phyloP scores from a whole-genome alignment of 768 basidiomycete genomes.

The Psilocybe sp. region DNA sequence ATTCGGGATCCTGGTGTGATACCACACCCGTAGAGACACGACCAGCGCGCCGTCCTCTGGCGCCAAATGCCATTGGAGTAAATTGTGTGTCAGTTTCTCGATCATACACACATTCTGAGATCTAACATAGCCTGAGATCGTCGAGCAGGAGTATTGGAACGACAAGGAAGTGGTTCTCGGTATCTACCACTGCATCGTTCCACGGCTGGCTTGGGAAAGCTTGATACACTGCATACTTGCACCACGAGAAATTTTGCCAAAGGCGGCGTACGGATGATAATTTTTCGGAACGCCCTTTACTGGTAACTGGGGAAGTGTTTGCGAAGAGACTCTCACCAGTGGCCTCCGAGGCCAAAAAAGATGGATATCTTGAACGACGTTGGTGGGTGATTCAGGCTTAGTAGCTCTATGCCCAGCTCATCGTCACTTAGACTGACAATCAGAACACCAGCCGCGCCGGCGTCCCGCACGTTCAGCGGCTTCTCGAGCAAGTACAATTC shows the following conservation, averaged over 20 bases:
- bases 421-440: conserved; percentile 71
- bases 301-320: too few relatives aligned
- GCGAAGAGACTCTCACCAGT: too few relatives aligned
- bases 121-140: conserved; percentile 14
- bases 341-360: too few relatives aligned
- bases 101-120: not conserved
- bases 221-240: too few relatives aligned
- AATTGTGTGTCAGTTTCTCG: not conserved
- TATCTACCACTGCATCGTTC: conserved; percentile 57
- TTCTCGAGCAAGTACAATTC: conserved; percentile 93
- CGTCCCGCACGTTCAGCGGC: conserved; percentile 60
- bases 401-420: conserved; percentile 50
- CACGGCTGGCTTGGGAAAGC: too few relatives aligned
- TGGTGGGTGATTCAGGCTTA: too few relatives aligned
- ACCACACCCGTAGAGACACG: not conserved
- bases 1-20: too few relatives aligned
- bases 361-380: too few relatives aligned
- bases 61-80: conserved; percentile 16
- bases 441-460: conserved; percentile 76
- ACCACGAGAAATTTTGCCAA: too few relatives aligned
- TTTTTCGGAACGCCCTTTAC: too few relatives aligned
- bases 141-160: conserved; percentile 24
- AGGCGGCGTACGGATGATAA: too few relatives aligned
- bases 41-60: not conserved
- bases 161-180: conserved; percentile 27